Evolutionary conservation across 352 stramenopile species (phyloP).

Genomic region (Phytophthora podocarpi): DNA sequence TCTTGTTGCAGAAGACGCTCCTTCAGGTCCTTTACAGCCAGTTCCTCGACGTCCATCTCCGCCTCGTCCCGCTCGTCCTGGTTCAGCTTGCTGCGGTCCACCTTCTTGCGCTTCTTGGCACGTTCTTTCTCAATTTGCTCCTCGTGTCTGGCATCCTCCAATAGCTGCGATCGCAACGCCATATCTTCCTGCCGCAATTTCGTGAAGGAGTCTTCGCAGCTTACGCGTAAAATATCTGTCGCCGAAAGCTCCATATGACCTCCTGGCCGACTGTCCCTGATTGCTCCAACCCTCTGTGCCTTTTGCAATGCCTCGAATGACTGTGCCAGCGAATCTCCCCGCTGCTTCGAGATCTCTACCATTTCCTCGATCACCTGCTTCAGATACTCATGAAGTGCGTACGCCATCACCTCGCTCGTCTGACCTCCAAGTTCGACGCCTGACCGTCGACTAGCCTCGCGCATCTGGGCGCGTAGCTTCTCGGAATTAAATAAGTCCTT

Average conservation of each 20-base stretch:
- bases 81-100: constrained; percentile 74
- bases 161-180: constrained; percentile 50
- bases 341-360: constrained; percentile 81
- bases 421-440: constrained; percentile 61
- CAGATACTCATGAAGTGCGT: constrained; percentile 83
- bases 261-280: constrained; percentile 17
- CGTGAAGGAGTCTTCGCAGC: constrained; percentile 81
- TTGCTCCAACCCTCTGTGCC: constrained; percentile 29
- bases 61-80: constrained; percentile 86
- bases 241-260: constrained; percentile 61
- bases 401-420: constrained; percentile 82
- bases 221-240: constrained; percentile 85
- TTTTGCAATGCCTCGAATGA: constrained; percentile 57
- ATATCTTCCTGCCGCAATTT: constrained; percentile 72
- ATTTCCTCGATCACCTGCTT: constrained; percentile 90
- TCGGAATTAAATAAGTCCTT: constrained; percentile 84
- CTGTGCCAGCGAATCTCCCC: constrained; percentile 57
- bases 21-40: constrained; percentile 85
- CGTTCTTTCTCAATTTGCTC: constrained; percentile 79
- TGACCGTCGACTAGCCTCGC: constrained; percentile 43
- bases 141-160: constrained; percentile 84
- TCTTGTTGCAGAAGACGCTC: constrained; percentile 80
- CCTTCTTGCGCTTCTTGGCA: constrained; percentile 88
- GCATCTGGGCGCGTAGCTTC: constrained; percentile 65
- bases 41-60: constrained; percentile 87